Percentiles rank a stretch among this genome's conserved stretches.
phyloP scores from a whole-genome alignment of 2,329 filamentous ascomycete genomes.

The Penicillium sp. region DNA sequence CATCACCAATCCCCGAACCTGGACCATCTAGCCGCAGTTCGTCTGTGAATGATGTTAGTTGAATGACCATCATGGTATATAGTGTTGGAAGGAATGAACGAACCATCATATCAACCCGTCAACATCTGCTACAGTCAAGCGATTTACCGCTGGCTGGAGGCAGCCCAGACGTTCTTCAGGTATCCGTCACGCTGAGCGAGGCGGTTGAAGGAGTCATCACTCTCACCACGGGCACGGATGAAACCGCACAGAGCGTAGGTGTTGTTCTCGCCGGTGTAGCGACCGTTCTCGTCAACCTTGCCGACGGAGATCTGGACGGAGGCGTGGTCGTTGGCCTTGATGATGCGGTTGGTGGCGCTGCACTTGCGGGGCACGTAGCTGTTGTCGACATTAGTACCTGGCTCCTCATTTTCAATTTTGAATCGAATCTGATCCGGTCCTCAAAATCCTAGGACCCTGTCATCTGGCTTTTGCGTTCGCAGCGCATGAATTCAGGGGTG shows the following conservation, averaged over 20 bases:
- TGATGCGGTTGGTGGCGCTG: slow-evolving; percentile 98
- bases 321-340: slow-evolving; percentile 99
- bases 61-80: not conserved
- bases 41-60: slow-evolving; percentile 7
- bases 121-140: slow-evolving; percentile 29
- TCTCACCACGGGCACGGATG: slow-evolving; percentile 96
- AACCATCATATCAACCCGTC: slow-evolving; percentile 31
- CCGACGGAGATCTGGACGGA: slow-evolving; percentile 95
- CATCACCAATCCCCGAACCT: slow-evolving; percentile 26
- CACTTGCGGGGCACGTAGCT: slow-evolving; percentile 99
- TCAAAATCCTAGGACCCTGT: not conserved
- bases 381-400: slow-evolving; percentile 22
- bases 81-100: not conserved
- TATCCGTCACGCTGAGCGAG: slow-evolving; percentile 94
- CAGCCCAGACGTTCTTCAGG: slow-evolving; percentile 96
- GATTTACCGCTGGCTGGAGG: slow-evolving; percentile 57
- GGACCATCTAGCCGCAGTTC: slow-evolving; percentile 28
- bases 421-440: slow-evolving; percentile 5
- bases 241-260: slow-evolving; percentile 97
- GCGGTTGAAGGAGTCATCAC: slow-evolving; percentile 94
- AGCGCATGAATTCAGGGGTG: slow-evolving; percentile 1
- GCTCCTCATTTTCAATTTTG: not conserved
- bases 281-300: slow-evolving; percentile 99
- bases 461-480: slow-evolving; percentile 1
- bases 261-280: slow-evolving; percentile 95